Evolutionary conservation across 306 rosid genomes (phyloP).

Genomic region (Lagenaria siceraria): DNA sequence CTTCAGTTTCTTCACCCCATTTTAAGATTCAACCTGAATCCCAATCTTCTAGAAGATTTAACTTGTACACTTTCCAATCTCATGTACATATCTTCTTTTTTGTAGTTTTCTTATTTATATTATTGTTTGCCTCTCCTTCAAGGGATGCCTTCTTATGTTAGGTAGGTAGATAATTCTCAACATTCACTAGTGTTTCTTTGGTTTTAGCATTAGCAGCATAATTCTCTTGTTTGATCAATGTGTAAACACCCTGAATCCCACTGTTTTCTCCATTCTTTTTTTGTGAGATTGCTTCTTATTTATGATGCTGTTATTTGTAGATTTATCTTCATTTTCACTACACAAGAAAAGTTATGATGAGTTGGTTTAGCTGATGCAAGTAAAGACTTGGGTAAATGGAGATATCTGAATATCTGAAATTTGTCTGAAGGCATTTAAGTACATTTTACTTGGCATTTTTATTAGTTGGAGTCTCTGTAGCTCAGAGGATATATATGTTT

Average conservation of each 20-base stretch:
- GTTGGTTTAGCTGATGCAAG: background rate
- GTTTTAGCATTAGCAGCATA: background rate
- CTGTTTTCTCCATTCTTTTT: background rate
- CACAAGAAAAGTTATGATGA: background rate
- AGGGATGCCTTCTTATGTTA: background rate
- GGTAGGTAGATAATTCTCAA: background rate
- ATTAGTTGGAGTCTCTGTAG: background rate
- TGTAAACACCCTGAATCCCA: background rate
- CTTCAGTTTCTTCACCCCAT: background rate
- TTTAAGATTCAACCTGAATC: background rate
- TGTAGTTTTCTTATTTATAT: background rate
- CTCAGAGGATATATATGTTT: background rate
- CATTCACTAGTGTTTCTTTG: background rate
- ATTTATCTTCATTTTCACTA: background rate
- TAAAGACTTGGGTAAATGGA: background rate
- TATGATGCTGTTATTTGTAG: background rate
- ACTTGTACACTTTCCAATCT: background rate
- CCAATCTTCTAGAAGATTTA: background rate
- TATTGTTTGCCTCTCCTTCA: background rate
- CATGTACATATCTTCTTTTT: background rate
- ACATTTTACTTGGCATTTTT: background rate
- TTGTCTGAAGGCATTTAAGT: background rate
- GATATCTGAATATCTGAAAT: background rate
- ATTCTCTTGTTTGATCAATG: background rate
- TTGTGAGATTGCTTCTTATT: background rate